Conservation (phyloP, 1,284 basidiomycete genomes). For the Phylloporus sp. region DNA sequence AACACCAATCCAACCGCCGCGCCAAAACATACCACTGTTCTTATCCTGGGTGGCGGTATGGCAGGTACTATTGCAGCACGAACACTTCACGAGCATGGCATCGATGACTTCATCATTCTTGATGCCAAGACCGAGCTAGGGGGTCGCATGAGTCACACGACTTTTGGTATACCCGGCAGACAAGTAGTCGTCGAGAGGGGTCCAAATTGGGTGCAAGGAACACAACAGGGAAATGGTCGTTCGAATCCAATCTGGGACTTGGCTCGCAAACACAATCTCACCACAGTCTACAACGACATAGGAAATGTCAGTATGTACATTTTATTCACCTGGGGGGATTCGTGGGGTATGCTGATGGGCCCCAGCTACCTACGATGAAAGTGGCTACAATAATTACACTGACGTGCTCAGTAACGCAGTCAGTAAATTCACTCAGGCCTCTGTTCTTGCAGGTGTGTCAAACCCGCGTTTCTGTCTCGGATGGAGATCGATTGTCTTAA, state of each 20-base stretch:
- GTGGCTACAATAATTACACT: slow-evolving; percentile 50
- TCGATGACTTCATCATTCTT: slow-evolving; percentile 64
- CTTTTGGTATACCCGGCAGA: slow-evolving; percentile 45
- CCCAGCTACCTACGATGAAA: slow-evolving; percentile 55
- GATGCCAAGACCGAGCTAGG: slow-evolving; percentile 65
- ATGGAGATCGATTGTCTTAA: background rate
- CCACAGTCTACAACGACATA: slow-evolving; percentile 51
- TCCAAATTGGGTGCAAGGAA: too few species aligned
- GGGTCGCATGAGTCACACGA: slow-evolving; percentile 56
- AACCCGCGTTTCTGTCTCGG: too few species aligned
- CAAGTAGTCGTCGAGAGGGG: too few species aligned
- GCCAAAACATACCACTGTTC: slow-evolving; percentile 39
- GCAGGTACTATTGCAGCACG: slow-evolving; percentile 69
- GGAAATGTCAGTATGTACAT: slow-evolving; percentile 51
- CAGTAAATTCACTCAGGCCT: slow-evolving; percentile 47
- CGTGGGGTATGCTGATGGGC: background rate
- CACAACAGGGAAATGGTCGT: too few species aligned
- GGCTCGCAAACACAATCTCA: slow-evolving; percentile 61
- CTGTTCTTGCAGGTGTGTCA: slow-evolving; percentile 45
- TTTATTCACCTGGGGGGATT: background rate
- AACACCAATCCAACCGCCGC: background rate
- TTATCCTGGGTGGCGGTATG: slow-evolving; percentile 68
- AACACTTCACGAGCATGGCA: slow-evolving; percentile 58
- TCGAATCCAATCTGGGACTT: too few species aligned
- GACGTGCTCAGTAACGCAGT: slow-evolving; percentile 46